Base-by-base conservation (phyloP, 768 basidiomycete species). In the Suillus discolor region DNA sequence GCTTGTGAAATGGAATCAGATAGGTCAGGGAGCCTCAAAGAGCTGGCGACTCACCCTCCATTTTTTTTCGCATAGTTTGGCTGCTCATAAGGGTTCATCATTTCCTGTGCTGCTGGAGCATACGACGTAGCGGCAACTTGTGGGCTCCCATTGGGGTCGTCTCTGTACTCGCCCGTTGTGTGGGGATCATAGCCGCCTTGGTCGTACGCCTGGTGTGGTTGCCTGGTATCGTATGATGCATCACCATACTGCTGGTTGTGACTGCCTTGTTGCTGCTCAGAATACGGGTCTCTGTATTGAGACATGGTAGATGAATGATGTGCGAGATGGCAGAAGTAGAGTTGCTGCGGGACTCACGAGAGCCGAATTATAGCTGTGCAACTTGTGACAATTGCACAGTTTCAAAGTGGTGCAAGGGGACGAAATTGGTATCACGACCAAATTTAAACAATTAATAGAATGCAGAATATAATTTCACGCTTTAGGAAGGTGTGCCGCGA, bases 201-300 rank as follows among this genome's bases (percentile, higher is more conserved):
- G 64, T 87, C 85, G 70, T 89, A 87, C 0, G 84, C 78, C 42
- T 83, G 81, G 62, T 87, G 84, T 18, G 83, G 82, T 68, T 80
- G 79, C 53, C 74, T 68, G 39, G 71, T 66, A 66, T 70, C 67
- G 71, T 88, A 89, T 42, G 73, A 73, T 3, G 77, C 69, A 36
- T 82, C 77, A 41, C 69, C 68, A 68, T 82, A 81, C 53, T 74
- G 75, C 31, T 71, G 70, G 66, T 75, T 68, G 44, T 77, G 68
- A 18, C 68, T 70, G n/a, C 69, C 73, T 57, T 70, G 69, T 61
- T 73, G 78, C 38, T 42, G 59, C 61, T 74, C 79, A 66, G 80
- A 66, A 71, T 88, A 85, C 25, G 87, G 86, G 73, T 89, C 86
- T 65, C 77, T 80, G 75, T 88, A 87, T 13, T 86, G 74, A 81